These are phyloP conservation scores for Astragalus membranaceus DNA, from an alignment of 306 rosid genomes.

Conservation along the genomic window DNA sequence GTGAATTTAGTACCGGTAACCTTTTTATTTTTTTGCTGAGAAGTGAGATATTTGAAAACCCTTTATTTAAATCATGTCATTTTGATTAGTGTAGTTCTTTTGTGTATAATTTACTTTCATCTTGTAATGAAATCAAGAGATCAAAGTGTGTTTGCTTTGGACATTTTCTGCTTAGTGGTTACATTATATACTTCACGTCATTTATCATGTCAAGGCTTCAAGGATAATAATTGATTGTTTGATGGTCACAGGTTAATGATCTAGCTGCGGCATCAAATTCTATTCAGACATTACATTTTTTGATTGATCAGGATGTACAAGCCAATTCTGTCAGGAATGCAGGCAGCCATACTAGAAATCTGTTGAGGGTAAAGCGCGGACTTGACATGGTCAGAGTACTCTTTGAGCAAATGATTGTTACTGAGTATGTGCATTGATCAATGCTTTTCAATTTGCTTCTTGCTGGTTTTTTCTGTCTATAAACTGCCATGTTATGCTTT, in stretches of 20 bases:
- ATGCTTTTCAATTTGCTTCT: neutral
- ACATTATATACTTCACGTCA: neutral
- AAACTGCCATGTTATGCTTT: neutral
- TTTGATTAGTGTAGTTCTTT: neutral
- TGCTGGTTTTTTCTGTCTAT: neutral
- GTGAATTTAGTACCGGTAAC: neutral
- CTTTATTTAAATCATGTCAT: neutral
- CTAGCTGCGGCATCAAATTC: constrained; percentile 77
- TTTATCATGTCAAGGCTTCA: neutral
- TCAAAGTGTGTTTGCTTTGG: neutral
- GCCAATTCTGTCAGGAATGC: constrained; percentile 44
- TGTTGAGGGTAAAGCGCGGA: constrained; percentile 87
- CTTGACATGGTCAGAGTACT: constrained; percentile 84
- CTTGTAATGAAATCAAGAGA: too few species aligned
- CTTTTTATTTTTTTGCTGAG: neutral
- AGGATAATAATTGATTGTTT: neutral
- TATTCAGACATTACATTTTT: constrained; percentile 40
- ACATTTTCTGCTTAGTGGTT: neutral
- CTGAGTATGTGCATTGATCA: constrained; percentile 46
- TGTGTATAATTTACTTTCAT: neutral
- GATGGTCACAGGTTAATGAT: constrained; percentile 56
- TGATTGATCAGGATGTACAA: constrained; percentile 65
- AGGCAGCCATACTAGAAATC: constrained; percentile 87
- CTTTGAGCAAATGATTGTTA: constrained; percentile 62
- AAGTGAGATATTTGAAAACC: neutral